Base-by-base conservation (phyloP, 805 yeast species). In the Starmerella kuoi region DNA sequence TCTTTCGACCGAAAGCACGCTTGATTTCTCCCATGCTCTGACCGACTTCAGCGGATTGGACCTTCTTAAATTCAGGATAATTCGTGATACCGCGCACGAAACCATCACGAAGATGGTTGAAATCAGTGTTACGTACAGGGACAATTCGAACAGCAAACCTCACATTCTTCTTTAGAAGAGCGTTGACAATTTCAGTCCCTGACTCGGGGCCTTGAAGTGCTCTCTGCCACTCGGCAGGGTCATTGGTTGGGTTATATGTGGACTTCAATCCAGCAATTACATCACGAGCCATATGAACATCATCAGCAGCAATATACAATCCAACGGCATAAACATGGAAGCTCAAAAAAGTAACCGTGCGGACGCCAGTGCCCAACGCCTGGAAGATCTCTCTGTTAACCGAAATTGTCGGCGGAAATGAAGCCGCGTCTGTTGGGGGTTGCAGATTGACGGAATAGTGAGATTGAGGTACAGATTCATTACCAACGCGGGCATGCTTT, bases 71-170 rank as follows among this genome's bases (percentile, higher is more conserved):
- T 46, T 69, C 63, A 2, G 79, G 76, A 55, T 74, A 75, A 27
- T 84, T 79, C 59, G 78, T 66, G 36, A 84, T 72, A 17, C 94
- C 76, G 58, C 87, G 79, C 37, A 85, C 72, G 47, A 91, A 72
- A 0, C 97, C 97, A 57, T 91, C 97, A 50, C 81, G 73, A 55
- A 88, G 62, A 58, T 91, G 97, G 48, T 76, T 76, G 61, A 81
- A 86, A 61, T 88, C 96, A 1, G 97, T 88, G 59, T 82, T 85
- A 57, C 95, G 73, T 15, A 79, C 76, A 0, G 98, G 96, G 9
- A 80, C 77, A 45, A 88, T 78, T 48, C 94, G 68, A 21, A 86
- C 78, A 35, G 77, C 65, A 51, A 85, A 70, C 44, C 76, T 70
- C 27, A 79, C 72, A 12, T 76, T 73, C 9, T 73, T 60, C 33